Conservation (phyloP, 2,329 filamentous ascomycete genomes). For the Bimuria novae-zelandiae region DNA sequence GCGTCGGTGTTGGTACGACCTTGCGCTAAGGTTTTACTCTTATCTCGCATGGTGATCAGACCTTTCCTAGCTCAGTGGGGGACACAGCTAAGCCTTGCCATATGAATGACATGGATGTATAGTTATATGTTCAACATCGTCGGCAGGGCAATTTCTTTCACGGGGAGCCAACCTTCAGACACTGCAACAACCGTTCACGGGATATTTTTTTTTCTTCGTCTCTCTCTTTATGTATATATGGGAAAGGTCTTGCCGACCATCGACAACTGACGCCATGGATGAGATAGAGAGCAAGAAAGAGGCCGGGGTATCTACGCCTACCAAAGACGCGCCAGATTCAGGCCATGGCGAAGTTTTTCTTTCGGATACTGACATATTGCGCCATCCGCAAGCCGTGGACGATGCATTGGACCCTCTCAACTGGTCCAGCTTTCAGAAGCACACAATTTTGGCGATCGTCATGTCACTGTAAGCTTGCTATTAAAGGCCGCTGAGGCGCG, state of each 20-base stretch:
- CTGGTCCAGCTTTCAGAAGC: constrained; percentile 6
- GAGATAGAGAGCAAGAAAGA: not conserved
- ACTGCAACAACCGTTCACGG: too few relatives aligned
- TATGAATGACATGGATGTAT: not conserved
- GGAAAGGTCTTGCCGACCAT: too few relatives aligned
- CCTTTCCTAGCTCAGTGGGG: not conserved
- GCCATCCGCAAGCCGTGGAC: constrained; percentile 3
- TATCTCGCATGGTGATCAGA: not conserved
- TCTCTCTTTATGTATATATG: too few relatives aligned
- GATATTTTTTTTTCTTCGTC: not conserved
- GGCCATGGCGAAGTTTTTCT: not conserved
- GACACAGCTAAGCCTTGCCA: not conserved
- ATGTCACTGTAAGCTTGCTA: not conserved
- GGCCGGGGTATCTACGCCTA: not conserved
- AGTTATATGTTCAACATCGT: not conserved
- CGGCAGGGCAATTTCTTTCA: too few relatives aligned
- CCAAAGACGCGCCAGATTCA: not conserved
- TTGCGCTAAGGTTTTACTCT: not conserved
- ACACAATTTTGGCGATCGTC: constrained; percentile 2
- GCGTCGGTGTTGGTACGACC: not conserved
- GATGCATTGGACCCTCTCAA: constrained; percentile 5
- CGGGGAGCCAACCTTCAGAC: too few relatives aligned
- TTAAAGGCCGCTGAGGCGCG: not conserved
- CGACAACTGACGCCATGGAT: not conserved
- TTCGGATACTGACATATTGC: not conserved